A percentile compares a stretch with the other conserved stretches of the same genome.
Evolutionary conservation across 2,329 filamentous ascomycete species (phyloP).

Genomic region (Zasmidium cellare): DNA sequence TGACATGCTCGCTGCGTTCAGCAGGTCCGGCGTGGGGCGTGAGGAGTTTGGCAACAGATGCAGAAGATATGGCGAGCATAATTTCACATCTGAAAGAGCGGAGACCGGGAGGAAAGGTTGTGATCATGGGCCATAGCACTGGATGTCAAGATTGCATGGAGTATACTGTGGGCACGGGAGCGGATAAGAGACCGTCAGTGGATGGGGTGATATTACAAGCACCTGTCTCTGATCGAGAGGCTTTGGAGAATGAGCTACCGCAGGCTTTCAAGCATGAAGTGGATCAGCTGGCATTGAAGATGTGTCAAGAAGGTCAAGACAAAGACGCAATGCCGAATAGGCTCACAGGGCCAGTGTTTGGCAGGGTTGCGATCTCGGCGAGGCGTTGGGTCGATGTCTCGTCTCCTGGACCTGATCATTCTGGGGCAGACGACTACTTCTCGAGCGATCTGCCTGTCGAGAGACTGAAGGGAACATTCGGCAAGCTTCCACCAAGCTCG

Average conservation of each 20-base stretch:
- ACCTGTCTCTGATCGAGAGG: slow-evolving; percentile 75
- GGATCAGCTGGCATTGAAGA: slow-evolving; percentile 49
- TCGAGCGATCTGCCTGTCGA: slow-evolving; percentile 70
- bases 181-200: slow-evolving; percentile 52
- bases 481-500: slow-evolving; percentile 51
- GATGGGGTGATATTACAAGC: slow-evolving; percentile 80
- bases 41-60: slow-evolving; percentile 54
- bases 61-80: slow-evolving; percentile 53
- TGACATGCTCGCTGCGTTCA: slow-evolving; percentile 43
- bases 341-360: slow-evolving; percentile 32
- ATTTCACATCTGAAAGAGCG: slow-evolving; percentile 51
- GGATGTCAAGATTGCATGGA: slow-evolving; percentile 69
- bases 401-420: slow-evolving; percentile 54
- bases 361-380: slow-evolving; percentile 52
- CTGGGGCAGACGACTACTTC: slow-evolving; percentile 83
- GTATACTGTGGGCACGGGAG: slow-evolving; percentile 49
- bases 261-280: slow-evolving; percentile 43
- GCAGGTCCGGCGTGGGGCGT: slow-evolving; percentile 58
- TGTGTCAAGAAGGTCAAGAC: slow-evolving; percentile 44
- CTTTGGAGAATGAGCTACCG: slow-evolving; percentile 49
- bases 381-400: slow-evolving; percentile 60
- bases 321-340: slow-evolving; percentile 56
- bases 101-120: slow-evolving; percentile 53
- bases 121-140: slow-evolving; percentile 69
- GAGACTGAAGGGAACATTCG: slow-evolving; percentile 64